phyloP scores from a whole-genome alignment of 164 flowering plant genomes.

The Kingdonia uniflora region DNA sequence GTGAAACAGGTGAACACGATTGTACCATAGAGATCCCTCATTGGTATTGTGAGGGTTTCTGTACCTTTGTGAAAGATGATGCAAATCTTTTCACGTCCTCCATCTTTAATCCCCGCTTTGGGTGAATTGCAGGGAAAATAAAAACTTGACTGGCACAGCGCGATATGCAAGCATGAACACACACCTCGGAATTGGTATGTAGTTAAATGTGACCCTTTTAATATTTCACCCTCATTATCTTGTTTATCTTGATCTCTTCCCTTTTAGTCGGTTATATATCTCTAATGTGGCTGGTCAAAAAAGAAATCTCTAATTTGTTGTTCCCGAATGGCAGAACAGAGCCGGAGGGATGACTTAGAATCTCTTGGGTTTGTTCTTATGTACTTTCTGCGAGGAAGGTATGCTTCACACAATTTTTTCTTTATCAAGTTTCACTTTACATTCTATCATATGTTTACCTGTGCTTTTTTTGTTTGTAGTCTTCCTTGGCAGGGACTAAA shows the following conservation, averaged over 20 bases:
- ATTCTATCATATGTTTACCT: not conserved
- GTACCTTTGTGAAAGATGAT: too few species aligned
- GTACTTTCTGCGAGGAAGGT: slow-evolving; percentile 95
- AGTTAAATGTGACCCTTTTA: not conserved
- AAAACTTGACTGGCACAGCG: slow-evolving; percentile 91
- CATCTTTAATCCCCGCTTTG: too few species aligned
- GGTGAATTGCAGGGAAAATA: slow-evolving; percentile 64
- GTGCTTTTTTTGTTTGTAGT: slow-evolving; percentile 22
- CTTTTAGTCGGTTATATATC: not conserved
- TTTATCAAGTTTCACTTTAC: slow-evolving; percentile 2
- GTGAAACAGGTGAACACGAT: too few species aligned
- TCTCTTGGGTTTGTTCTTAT: slow-evolving; percentile 92
- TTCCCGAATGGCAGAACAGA: slow-evolving; percentile 46
- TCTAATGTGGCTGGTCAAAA: too few species aligned
- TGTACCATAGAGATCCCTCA: too few species aligned
- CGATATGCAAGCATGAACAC: slow-evolving; percentile 97
- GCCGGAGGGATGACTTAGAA: slow-evolving; percentile 90
- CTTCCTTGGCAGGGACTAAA: slow-evolving; percentile 98
- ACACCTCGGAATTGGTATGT: slow-evolving; percentile 87
- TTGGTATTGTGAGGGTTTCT: too few species aligned
- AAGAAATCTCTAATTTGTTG: not conserved
- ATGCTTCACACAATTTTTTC: not conserved
- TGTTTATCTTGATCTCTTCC: not conserved
- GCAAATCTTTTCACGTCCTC: too few species aligned
- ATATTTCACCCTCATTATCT: too few species aligned